phyloP scores from a whole-genome alignment of 495 filamentous ascomycete species.

The Penicillium antarcticum region DNA sequence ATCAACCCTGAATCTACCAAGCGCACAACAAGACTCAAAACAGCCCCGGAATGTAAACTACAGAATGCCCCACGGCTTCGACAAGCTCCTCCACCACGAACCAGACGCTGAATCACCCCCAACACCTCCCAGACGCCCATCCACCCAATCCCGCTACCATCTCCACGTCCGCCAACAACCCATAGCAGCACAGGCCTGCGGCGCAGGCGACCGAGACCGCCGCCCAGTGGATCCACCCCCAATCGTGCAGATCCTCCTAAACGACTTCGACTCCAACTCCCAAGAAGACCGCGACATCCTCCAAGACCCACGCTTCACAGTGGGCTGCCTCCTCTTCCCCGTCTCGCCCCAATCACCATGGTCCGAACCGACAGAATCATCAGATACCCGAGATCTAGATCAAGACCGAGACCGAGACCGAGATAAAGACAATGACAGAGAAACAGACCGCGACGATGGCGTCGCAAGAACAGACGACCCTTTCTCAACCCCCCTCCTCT shows the following conservation, averaged over 20 bases:
- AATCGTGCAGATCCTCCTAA: slow-evolving; percentile 81
- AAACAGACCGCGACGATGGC: slow-evolving; percentile 11
- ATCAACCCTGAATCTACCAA: slow-evolving; percentile 8
- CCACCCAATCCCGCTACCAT: slow-evolving; percentile 40
- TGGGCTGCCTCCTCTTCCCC: slow-evolving; percentile 69
- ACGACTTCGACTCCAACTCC: slow-evolving; percentile 54
- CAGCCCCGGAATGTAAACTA: slow-evolving; percentile 20
- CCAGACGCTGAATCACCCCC: slow-evolving; percentile 24
- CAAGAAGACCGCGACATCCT: slow-evolving; percentile 56
- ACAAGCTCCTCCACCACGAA: slow-evolving; percentile 39
- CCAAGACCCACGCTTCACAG: slow-evolving; percentile 71
- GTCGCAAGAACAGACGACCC: slow-evolving; percentile 22
- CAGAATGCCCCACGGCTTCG: slow-evolving; percentile 40
- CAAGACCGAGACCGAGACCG: slow-evolving; percentile 45
- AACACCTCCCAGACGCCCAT: slow-evolving; percentile 18
- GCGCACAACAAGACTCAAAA: slow-evolving; percentile 8
- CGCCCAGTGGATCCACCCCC: slow-evolving; percentile 94
- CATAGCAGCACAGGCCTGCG: slow-evolving; percentile 83
- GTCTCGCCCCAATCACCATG: slow-evolving; percentile 33
- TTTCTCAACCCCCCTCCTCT: slow-evolving; percentile 31
- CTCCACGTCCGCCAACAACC: slow-evolving; percentile 89
- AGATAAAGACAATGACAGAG: slow-evolving; percentile 44
- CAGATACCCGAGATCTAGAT: slow-evolving; percentile 49
- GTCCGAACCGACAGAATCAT: slow-evolving; percentile 5
- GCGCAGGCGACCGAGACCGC: slow-evolving; percentile 90